Conservation (phyloP, 2,329 filamentous ascomycete genomes). For the Hypoxylon sp. region DNA sequence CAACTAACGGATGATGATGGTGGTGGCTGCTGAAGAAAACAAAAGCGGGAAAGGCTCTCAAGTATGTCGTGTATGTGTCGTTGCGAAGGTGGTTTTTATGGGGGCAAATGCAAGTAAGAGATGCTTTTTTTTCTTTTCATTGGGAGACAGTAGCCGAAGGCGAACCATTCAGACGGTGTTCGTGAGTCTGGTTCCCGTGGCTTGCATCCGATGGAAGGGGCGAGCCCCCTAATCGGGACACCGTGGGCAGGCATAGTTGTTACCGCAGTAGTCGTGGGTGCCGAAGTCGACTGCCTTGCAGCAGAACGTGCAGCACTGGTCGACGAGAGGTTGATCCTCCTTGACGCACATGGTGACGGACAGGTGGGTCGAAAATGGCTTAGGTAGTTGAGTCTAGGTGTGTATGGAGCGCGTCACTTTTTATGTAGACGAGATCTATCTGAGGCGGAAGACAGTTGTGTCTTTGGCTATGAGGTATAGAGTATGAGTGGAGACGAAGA, state of each 20-base stretch:
- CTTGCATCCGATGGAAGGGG: slow-evolving; percentile 47
- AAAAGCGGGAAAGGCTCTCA: slow-evolving; percentile 1
- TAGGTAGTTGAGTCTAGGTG: slow-evolving; percentile 17
- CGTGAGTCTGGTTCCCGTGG: slow-evolving; percentile 43
- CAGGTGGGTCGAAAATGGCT: slow-evolving; percentile 24
- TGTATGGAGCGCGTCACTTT: slow-evolving; percentile 29
- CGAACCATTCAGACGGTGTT: slow-evolving; percentile 43
- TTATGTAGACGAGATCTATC: slow-evolving; percentile 30
- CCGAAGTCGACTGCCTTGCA: slow-evolving; percentile 65
- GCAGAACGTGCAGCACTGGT: slow-evolving; percentile 66
- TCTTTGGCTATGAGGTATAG: slow-evolving; percentile 15
- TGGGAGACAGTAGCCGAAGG: slow-evolving; percentile 39
- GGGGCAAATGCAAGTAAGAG: neutral
- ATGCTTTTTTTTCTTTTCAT: slow-evolving; percentile 3
- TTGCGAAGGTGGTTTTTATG: slow-evolving; percentile 3
- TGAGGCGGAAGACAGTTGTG: slow-evolving; percentile 26
- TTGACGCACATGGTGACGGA: slow-evolving; percentile 58
- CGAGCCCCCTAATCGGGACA: slow-evolving; percentile 56
- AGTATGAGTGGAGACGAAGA: slow-evolving; percentile 17
- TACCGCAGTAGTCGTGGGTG: slow-evolving; percentile 64
- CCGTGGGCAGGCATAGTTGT: slow-evolving; percentile 58
- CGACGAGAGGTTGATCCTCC: slow-evolving; percentile 60
- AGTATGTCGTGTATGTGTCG: slow-evolving; percentile 3
- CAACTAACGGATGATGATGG: slow-evolving; percentile 11
- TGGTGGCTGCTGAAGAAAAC: neutral